phyloP scores from a whole-genome alignment of 805 yeast species.

The Saturnispora kantuleensis region DNA sequence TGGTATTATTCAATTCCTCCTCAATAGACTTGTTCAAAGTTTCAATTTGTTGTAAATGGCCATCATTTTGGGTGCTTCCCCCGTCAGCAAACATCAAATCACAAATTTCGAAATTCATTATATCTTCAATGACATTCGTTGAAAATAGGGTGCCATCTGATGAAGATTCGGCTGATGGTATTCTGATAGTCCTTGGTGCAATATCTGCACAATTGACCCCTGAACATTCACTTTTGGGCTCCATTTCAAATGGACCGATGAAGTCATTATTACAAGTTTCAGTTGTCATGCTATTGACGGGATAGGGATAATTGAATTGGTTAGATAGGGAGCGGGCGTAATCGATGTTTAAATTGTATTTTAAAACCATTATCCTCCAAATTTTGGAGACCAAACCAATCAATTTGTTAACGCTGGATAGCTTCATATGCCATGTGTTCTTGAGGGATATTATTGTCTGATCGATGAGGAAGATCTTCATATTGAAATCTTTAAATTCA shows the following conservation, averaged over 20 bases:
- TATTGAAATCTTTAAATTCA: slow-evolving; percentile 17
- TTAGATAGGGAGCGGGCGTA: slow-evolving; percentile 7
- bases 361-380: slow-evolving; percentile 20
- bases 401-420: slow-evolving; percentile 19
- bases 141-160: background rate
- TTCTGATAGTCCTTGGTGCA: slow-evolving; percentile 17
- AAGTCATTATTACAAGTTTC: too few species aligned
- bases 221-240: background rate
- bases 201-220: slow-evolving; percentile 17
- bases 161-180: slow-evolving; percentile 7
- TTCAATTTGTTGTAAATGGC: slow-evolving; percentile 4
- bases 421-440: slow-evolving; percentile 18
- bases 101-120: background rate
- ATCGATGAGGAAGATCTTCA: slow-evolving; percentile 24
- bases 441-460: slow-evolving; percentile 15
- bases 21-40: slow-evolving; percentile 7
- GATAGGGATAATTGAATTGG: slow-evolving; percentile 10
- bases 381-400: slow-evolving; percentile 16
- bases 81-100: too few species aligned
- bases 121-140: background rate
- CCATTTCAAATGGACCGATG: too few species aligned
- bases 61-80: too few species aligned
- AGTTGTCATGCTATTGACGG: background rate
- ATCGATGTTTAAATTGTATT: slow-evolving; percentile 11
- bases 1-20: slow-evolving; percentile 7